Evolutionary conservation across 768 basidiomycete species (phyloP), one percentile per base, ranked within the genome.

Genomic region (Gloeostereum incarnatum): DNA sequence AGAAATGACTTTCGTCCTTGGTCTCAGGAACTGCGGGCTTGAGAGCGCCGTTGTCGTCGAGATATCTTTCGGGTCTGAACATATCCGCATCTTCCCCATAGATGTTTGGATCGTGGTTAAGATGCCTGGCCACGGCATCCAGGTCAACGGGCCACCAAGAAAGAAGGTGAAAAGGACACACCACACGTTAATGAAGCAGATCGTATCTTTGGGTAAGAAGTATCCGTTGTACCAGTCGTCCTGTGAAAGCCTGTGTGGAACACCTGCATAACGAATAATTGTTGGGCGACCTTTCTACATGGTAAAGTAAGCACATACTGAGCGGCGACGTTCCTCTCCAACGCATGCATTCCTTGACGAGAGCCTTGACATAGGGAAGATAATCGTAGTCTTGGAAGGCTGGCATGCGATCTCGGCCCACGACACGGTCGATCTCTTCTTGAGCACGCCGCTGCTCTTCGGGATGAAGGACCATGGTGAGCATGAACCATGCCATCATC

Each of bases 221-320:
- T 49, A 45, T 0, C 57, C 59, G 10, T 56, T 44, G 31, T 60
- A 61, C 38, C 39, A 49, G 25, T 60, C 59, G 34, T 60, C 57
- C 39, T 52, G 31, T 1, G 45, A 56, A 16, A 55, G 50, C 6
- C 40, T 42, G 16, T 53, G 55, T 5, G 53, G 54, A 1, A 42
- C 48, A 24, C n/a, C 52, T 40, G 20, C 14, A 23, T 6, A 36
- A 11, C n/a, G n/a, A n/a, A n/a, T n/a, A n/a, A n/a, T n/a, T n/a
- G n/a, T 36, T 9, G 6, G 14, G 14, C 23, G 6, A 36, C 16
- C 10, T 18, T 9, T 18, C 25, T 25, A 27, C n/a, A n/a, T n/a
- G n/a, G 27, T 5, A 14, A n/a, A n/a, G n/a, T n/a, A n/a, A n/a
- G n/a, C n/a, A n/a, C n/a, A n/a, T n/a, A n/a, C n/a, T n/a, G n/a